A percentile compares a stretch with the other conserved stretches of the same genome.
These are phyloP conservation scores for Vachellia collinsii DNA, from an alignment of 306 rosid genomes.

Conservation along the genomic window DNA sequence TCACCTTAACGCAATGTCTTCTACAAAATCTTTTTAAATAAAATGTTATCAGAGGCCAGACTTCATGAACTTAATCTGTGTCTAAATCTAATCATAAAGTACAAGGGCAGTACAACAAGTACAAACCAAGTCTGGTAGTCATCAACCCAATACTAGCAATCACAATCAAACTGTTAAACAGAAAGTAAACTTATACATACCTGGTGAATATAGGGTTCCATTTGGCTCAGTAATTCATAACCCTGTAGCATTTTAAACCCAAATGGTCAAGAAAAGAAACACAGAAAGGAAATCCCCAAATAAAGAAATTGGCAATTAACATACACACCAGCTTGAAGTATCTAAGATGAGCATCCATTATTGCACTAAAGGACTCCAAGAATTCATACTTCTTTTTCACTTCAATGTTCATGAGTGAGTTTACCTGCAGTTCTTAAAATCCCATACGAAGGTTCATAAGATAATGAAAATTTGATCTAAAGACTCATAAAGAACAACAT, in stretches of 20 bases:
- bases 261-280: slow-evolving; percentile 38
- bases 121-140: background rate
- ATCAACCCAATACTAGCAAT: background rate
- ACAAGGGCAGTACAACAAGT: background rate
- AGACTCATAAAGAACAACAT: slow-evolving; percentile 31
- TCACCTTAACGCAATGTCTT: background rate
- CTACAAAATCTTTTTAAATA: background rate
- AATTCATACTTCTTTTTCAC: slow-evolving; percentile 93
- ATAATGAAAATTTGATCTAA: slow-evolving; percentile 31
- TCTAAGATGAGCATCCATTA: slow-evolving; percentile 98
- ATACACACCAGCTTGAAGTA: slow-evolving; percentile 91
- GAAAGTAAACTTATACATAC: slow-evolving; percentile 47
- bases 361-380: slow-evolving; percentile 96
- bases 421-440: slow-evolving; percentile 94
- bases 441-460: slow-evolving; percentile 48
- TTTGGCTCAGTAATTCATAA: slow-evolving; percentile 76
- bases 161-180: background rate
- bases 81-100: background rate
- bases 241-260: slow-evolving; percentile 64
- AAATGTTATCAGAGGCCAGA: background rate
- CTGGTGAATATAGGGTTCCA: slow-evolving; percentile 99
- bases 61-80: background rate
- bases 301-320: slow-evolving; percentile 35
- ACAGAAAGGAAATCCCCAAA: slow-evolving; percentile 28
- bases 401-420: slow-evolving; percentile 86